Base-by-base conservation (phyloP, 1,284 basidiomycete genomes). In the Austroboletus niveus region DNA sequence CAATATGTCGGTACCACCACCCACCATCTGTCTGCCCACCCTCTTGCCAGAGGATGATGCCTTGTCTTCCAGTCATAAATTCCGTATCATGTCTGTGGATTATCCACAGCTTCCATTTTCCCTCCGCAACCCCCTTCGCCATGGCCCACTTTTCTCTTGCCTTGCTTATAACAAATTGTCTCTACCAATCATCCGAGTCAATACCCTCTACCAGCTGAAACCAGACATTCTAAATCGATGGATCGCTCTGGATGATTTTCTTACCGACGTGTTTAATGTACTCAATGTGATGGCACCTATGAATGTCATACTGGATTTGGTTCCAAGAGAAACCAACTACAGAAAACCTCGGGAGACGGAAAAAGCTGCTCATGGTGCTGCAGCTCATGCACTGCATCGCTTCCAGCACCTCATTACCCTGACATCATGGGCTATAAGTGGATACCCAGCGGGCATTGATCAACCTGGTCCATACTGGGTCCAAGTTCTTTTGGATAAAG, bases 61-160 rank as follows among this genome's bases (percentile, higher is more conserved):
- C 17, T 10, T 49, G 12, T 35, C 5, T 6, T 12, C n/a, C 42
- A 22, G 20, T 22, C 48, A 40, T n/a, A 36, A 49, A 24, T 36
- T 51, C 20, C n/a, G 8, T 24, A 5, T 47, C 20, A 47, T 51
- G 49, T 51, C 45, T 17, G 8, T 3, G 0, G 42, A 54, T 11
- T 54, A 45, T 42, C 42, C 43, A n/a, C 42, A 52, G 11, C 43
- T 54, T n/a, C 46, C 38, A 1, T 54, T 31, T 41, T 45, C 42
- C 30, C 45, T 54, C 5, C 10, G 3, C 5, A 6, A 41, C 10
- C 17, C 9, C 30, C 15, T 52, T 32, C 14, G 4, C 4, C 32
- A 38, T 7, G 34, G 50, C 15, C 46, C 42, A 7, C 46, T 52
- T 9, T 54, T 54, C 17, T 54, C 53, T n/a, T 54, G 53, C 31